Base-by-base conservation (phyloP, 1,139 yeast species). In the Geotrichum bryndzae region DNA sequence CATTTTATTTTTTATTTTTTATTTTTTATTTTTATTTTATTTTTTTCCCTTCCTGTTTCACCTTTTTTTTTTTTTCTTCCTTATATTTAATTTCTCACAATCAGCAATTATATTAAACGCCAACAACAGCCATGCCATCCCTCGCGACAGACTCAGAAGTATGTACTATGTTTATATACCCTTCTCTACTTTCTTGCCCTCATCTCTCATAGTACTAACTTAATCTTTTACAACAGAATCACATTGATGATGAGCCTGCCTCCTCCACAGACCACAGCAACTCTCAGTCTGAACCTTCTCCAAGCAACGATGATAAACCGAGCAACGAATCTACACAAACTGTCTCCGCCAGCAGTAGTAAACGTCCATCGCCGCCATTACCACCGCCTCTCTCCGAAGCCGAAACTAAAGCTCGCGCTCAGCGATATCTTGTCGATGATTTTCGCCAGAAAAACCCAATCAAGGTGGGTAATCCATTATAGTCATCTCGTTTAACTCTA, bases 401-500 rank as follows among this genome's bases (percentile, higher is more conserved):
- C 7, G 65, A 63, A 54, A 60, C 59, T 25, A 52, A 58, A 51
- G 58, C 46, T 38, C 58, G 65, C 18, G 58, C 65, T 10, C 38
- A 54, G 18, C 45, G 61, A 22, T 63, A 63, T 56, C 50, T 63
- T 8, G 65, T 63, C 13, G 61, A 58, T 23, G 61, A 63, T 59
- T 53, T 54, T 27, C 56, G 54, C 6, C 57, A 57, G n/a, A 63
- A 63, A 56, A 57, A 48, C 45, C 35, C 63, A n/a, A 56, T 56
- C 52, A 58, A 58, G 52, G 65, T 62, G 57, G 18, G 58, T 50
- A 11, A 15, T 22, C 35, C 13, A n/a, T 15, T 8, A 15, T 18
- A 15, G n/a, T 41, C 22, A n/a, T 41, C 18, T 41, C 18, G 48
- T 41, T 33, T 35, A 15, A 15, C 22, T 51, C 46, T 15, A 38